Conservation (phyloP, 371 early-diverging fungal species). For the Syncephalastrum racemosum region DNA sequence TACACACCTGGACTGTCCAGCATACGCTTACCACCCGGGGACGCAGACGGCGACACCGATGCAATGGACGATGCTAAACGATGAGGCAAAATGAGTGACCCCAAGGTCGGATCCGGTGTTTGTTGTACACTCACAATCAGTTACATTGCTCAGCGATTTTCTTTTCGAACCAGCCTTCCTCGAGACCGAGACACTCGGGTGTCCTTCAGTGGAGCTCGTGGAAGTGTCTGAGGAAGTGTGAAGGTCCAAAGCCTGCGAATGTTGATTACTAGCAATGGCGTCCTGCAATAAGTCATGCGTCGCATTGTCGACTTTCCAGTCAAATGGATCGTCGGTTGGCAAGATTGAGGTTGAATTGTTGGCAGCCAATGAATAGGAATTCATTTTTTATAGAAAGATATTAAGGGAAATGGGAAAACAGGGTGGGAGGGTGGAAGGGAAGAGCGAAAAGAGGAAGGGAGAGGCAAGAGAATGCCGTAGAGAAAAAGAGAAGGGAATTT, state of each 20-base stretch:
- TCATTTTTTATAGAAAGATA: not conserved
- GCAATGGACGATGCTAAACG: no score
- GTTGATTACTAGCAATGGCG: slow-evolving; percentile 32
- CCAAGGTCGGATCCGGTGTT: slow-evolving; percentile 3
- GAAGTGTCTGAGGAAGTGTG: not conserved
- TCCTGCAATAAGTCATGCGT: slow-evolving; percentile 26
- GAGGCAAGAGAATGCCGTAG: not conserved
- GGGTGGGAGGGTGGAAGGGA: not conserved
- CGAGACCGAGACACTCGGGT: not conserved
- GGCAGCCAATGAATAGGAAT: not conserved
- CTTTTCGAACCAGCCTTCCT: slow-evolving; percentile 7
- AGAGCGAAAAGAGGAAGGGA: not conserved
- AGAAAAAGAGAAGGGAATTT: slow-evolving; percentile 5
- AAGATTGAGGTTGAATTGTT: not conserved
- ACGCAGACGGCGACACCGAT: no score
- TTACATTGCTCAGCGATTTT: slow-evolving; percentile 6
- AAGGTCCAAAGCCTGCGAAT: not conserved
- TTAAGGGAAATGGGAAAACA: not conserved
- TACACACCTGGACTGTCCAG: slow-evolving; percentile 7
- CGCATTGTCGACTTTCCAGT: slow-evolving; percentile 2
- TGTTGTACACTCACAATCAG: slow-evolving; percentile 1
- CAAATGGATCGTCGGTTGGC: not conserved
- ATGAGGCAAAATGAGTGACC: no score
- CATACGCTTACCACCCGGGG: slow-evolving; percentile 2
- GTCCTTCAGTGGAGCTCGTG: not conserved